Percentiles rank a stretch among this genome's conserved stretches.
These are phyloP conservation scores for Boletus rubescentipes DNA, from an alignment of 768 basidiomycete genomes.

Conservation along the genomic window DNA sequence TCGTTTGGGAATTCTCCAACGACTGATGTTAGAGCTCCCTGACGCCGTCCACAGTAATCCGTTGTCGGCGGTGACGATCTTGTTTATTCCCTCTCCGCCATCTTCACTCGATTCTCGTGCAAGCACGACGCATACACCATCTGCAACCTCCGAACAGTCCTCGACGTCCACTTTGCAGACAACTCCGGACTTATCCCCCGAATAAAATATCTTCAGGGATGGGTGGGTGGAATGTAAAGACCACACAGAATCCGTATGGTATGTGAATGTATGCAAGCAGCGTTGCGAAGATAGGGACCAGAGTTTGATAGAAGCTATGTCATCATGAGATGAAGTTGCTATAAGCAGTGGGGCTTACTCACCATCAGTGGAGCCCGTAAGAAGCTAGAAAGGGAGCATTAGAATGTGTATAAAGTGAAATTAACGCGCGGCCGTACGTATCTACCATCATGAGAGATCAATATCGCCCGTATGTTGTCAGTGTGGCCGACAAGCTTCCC, in stretches of 20 bases:
- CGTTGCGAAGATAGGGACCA: constrained; percentile 91
- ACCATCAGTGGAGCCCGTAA: constrained; percentile 83
- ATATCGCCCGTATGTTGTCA: constrained; percentile 90
- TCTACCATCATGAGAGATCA: constrained; percentile 87
- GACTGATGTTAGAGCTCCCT: constrained; percentile 73
- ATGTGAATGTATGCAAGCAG: constrained; percentile 93
- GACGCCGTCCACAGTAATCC: constrained; percentile 88
- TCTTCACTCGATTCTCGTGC: constrained; percentile 61
- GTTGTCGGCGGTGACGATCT: constrained; percentile 81
- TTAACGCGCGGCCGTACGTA: constrained; percentile 57
- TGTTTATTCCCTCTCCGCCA: constrained; percentile 68
- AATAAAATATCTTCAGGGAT: constrained; percentile 86
- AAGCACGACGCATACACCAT: constrained; percentile 86
- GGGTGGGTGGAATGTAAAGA: constrained; percentile 87
- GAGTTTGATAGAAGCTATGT: constrained; percentile 77
- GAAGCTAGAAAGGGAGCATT: constrained; percentile 45
- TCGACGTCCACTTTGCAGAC: constrained; percentile 93
- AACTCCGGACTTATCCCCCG: constrained; percentile 88
- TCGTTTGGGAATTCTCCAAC: constrained; percentile 70
- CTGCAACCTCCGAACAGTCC: constrained; percentile 72
- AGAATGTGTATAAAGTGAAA: constrained; percentile 4
- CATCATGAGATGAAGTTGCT: constrained; percentile 14
- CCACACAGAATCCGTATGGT: constrained; percentile 96
- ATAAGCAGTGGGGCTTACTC: constrained; percentile 8
- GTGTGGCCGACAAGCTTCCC: constrained; percentile 94